Percentiles rank a stretch among this genome's conserved stretches.
phyloP scores from a whole-genome alignment of 106 monocot genomes.

The Xerophyta viscosa region DNA sequence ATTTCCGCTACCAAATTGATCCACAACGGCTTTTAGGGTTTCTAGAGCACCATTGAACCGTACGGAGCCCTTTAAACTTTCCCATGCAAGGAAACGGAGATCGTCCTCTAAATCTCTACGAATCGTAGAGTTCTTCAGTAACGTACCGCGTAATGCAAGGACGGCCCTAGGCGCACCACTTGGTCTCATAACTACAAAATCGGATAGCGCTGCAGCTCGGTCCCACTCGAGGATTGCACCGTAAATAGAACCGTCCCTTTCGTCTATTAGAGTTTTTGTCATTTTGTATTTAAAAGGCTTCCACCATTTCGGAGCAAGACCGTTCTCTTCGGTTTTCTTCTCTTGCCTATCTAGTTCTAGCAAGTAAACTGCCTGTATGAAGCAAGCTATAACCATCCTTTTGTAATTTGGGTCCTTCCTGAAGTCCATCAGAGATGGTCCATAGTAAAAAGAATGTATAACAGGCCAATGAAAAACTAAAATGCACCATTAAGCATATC shows the following conservation, averaged over 20 bases:
- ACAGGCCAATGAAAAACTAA: neutral
- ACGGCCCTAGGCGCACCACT: constrained; percentile 35
- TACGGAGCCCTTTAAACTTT: constrained; percentile 33
- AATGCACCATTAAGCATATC: too few species aligned
- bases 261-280: constrained; percentile 20
- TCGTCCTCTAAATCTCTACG: constrained; percentile 34
- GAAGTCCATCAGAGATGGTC: too few species aligned
- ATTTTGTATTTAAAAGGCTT: constrained; percentile 39
- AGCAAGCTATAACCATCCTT: constrained; percentile 46
- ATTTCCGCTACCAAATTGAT: constrained; percentile 15
- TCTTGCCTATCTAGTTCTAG: constrained; percentile 38
- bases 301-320: constrained; percentile 45
- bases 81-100: constrained; percentile 36
- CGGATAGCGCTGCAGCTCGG: constrained; percentile 23
- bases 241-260: constrained; percentile 41
- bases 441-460: too few species aligned
- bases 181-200: constrained; percentile 24
- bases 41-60: constrained; percentile 25
- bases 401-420: constrained; percentile 47
- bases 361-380: constrained; percentile 45
- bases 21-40: constrained; percentile 9
- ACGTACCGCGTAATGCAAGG: constrained; percentile 29
- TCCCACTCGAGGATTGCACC: constrained; percentile 43
- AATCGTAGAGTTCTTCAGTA: constrained; percentile 33
- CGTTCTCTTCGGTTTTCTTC: constrained; percentile 19